Conservation (phyloP, 2,329 filamentous ascomycete species). For the Chaetomium olivaceum region DNA sequence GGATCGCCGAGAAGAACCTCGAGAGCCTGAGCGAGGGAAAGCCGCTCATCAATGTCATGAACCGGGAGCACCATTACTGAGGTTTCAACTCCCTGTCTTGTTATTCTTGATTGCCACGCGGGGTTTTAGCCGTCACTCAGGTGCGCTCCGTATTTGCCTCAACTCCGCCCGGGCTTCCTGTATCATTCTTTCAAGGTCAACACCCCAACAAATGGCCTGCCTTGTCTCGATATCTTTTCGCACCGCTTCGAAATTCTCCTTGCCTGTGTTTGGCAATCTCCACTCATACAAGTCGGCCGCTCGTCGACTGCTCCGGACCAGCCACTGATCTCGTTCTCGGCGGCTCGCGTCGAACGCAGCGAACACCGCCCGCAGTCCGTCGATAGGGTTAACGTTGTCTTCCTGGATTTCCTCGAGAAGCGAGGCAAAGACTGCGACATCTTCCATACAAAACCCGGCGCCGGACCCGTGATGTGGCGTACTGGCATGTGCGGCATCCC, state of each 20-base stretch:
- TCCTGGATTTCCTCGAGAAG: constrained; percentile 44
- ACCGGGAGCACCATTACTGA: constrained; percentile 33
- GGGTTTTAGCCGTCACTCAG: not conserved
- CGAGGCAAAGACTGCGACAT: constrained; percentile 46
- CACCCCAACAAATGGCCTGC: constrained; percentile 21
- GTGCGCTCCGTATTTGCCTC: not conserved
- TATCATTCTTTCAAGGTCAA: constrained; percentile 17
- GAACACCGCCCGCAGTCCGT: constrained; percentile 48
- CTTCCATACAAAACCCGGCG: constrained; percentile 59
- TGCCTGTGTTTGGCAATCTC: constrained; percentile 41
- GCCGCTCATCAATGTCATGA: constrained; percentile 37
- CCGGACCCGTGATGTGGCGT: constrained; percentile 62
- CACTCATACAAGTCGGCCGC: constrained; percentile 49
- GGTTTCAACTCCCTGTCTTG: no score
- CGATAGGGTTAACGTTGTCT: constrained; percentile 34
- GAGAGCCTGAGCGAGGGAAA: constrained; percentile 34
- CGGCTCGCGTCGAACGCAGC: constrained; percentile 53
- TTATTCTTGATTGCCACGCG: not conserved
- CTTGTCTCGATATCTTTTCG: constrained; percentile 28
- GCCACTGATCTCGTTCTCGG: constrained; percentile 49
- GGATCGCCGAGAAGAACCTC: constrained; percentile 37
- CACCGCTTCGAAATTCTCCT: constrained; percentile 41
- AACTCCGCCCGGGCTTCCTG: not conserved
- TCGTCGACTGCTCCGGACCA: constrained; percentile 52
- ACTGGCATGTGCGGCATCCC: constrained; percentile 64